These are phyloP conservation scores for Colletotrichum caudatum DNA, from an alignment of 2,329 filamentous ascomycete genomes.

Conservation along the genomic window DNA sequence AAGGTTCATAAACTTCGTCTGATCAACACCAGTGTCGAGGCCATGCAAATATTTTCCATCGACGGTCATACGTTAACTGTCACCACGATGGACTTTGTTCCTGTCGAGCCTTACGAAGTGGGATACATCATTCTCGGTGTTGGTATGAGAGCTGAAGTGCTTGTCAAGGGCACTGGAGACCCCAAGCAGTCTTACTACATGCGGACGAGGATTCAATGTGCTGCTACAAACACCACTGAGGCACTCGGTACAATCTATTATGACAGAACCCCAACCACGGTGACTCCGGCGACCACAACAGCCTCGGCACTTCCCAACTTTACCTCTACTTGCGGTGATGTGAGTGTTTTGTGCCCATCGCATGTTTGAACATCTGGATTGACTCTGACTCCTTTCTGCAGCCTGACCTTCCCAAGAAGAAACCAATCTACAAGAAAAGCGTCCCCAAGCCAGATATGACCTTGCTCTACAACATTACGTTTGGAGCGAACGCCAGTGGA, in stretches of 20 bases:
- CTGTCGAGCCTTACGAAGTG: slow-evolving; percentile 37
- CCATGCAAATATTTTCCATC: slow-evolving; percentile 37
- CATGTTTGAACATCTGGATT: not conserved
- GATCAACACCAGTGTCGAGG: slow-evolving; percentile 39
- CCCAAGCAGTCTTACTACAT: slow-evolving; percentile 25
- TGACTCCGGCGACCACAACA: not conserved
- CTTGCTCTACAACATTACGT: slow-evolving; percentile 18
- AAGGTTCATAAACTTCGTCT: slow-evolving; percentile 35
- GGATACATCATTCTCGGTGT: slow-evolving; percentile 28
- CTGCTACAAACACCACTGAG: slow-evolving; percentile 16
- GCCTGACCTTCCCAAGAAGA: slow-evolving; percentile 17
- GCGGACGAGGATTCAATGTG: slow-evolving; percentile 27
- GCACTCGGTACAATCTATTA: slow-evolving; percentile 22
- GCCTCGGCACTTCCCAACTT: not conserved
- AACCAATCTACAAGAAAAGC: slow-evolving; percentile 32
- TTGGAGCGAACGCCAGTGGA: slow-evolving; percentile 18
- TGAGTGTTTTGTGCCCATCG: not conserved
- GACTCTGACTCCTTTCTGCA: not conserved
- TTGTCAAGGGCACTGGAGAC: slow-evolving; percentile 29
- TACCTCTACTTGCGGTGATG: slow-evolving; percentile 21
- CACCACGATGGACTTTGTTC: slow-evolving; percentile 29
- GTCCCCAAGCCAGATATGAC: slow-evolving; percentile 25
- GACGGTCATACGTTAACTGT: slow-evolving; percentile 33
- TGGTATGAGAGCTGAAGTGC: slow-evolving; percentile 31
- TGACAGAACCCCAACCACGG: not conserved